Evolutionary conservation across 257 asterid species (phyloP).

Genomic region (Solanum megistacrolobum): DNA sequence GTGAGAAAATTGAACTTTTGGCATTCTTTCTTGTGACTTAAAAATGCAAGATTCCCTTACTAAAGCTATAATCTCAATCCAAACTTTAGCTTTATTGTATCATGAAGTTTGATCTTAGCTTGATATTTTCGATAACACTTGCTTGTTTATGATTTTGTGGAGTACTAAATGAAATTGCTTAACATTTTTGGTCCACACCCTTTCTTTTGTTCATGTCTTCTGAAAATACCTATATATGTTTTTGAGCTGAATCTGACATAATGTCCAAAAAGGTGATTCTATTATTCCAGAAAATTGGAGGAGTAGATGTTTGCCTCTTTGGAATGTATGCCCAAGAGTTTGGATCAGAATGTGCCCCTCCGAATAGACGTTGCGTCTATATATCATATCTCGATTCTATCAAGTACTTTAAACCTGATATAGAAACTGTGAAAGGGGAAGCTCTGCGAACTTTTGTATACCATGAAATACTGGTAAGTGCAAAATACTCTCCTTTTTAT

Average conservation of each 20-base stretch:
- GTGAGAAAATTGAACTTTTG: constrained; percentile 17
- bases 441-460: constrained; percentile 69
- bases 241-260: constrained; percentile 7
- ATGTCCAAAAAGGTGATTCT: constrained; percentile 44
- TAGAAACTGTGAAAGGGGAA: constrained; percentile 40
- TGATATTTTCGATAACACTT: neutral
- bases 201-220: neutral
- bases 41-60: neutral
- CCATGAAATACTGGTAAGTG: constrained; percentile 60
- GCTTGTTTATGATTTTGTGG: neutral
- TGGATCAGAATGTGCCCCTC: constrained; percentile 63
- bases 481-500: neutral
- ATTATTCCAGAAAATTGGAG: constrained; percentile 64
- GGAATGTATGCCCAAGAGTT: constrained; percentile 73
- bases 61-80: neutral
- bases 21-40: neutral
- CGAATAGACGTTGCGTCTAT: constrained; percentile 61
- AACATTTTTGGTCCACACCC: neutral
- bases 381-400: constrained; percentile 78
- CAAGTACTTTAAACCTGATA: constrained; percentile 59
- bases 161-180: neutral
- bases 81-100: neutral
- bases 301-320: constrained; percentile 69
- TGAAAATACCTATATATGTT: neutral
- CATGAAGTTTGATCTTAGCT: neutral